Percentiles rank a stretch among this genome's conserved stretches.
Conservation (phyloP, 148 eudicot species). For the Bassia scoparia region DNA sequence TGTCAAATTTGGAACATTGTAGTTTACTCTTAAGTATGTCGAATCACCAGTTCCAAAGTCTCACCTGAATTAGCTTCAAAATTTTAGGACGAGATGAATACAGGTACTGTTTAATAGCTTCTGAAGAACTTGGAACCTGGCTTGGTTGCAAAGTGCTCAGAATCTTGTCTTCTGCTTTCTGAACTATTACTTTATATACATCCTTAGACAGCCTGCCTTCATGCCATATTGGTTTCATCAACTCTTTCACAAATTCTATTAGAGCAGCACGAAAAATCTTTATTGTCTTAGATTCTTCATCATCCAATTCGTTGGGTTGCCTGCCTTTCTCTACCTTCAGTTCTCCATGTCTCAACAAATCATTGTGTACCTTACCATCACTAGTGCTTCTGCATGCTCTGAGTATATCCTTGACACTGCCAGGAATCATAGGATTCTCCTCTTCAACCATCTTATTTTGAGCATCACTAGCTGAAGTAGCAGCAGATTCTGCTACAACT, state of each 20-base stretch:
- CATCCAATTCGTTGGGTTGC: conserved; percentile 35
- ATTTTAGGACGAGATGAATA: conserved; percentile 58
- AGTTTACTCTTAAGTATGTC: conserved; percentile 6
- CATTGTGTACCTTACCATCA: conserved; percentile 32
- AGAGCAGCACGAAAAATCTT: conserved; percentile 74
- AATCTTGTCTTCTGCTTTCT: conserved; percentile 79
- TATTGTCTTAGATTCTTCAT: conserved; percentile 57
- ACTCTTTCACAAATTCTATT: conserved; percentile 72
- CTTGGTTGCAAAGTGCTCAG: conserved; percentile 56
- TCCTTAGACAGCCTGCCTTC: conserved; percentile 78
- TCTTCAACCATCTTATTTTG: conserved; percentile 38
- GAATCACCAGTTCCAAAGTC: conserved; percentile 24
- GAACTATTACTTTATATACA: conserved; percentile 81
- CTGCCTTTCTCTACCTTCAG: conserved; percentile 36
- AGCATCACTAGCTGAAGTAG: conserved; percentile 39
- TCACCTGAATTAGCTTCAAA: conserved; percentile 85
- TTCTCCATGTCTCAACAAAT: conserved; percentile 32
- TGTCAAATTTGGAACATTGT: conserved; percentile 28
- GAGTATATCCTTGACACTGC: conserved; percentile 33
- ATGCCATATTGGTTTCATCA: conserved; percentile 81
- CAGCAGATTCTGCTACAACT: conserved; percentile 45
- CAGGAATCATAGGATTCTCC: conserved; percentile 34
- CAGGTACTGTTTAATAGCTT: conserved; percentile 59
- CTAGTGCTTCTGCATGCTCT: conserved; percentile 27
- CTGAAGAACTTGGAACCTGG: conserved; percentile 60